Evolutionary conservation across 1,284 basidiomycete species (phyloP).

Genomic region (Quambalaria eucalypti): DNA sequence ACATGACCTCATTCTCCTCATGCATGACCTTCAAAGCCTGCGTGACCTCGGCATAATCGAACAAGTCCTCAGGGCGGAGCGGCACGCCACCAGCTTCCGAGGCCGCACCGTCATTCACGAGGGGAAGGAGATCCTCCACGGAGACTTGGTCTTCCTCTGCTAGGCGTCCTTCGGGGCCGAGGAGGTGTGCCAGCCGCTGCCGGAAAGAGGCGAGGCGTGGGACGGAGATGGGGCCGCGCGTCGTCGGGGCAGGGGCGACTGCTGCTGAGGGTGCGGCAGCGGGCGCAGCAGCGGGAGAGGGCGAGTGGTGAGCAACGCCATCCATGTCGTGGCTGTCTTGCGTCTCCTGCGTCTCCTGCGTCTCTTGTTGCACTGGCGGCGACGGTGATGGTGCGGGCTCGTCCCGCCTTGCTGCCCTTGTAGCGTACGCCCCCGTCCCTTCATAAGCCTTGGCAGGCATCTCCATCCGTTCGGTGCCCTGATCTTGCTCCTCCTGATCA

Average conservation of each 20-base stretch:
- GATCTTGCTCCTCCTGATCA: conserved; percentile 56
- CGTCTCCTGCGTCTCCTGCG: too few species aligned
- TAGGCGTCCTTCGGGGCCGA: conserved; percentile 49
- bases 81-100: too few species aligned
- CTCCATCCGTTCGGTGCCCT: conserved; percentile 55
- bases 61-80: conserved; percentile 61
- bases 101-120: conserved; percentile 74
- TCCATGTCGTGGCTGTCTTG: not conserved
- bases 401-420: conserved; percentile 15
- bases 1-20: conserved; percentile 75
- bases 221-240: conserved; percentile 6
- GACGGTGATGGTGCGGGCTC: not conserved
- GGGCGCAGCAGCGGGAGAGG: not conserved
- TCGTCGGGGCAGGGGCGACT: not conserved
- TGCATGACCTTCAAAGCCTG: conserved; percentile 57
- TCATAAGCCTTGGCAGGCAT: conserved; percentile 5
- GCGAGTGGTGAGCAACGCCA: conserved; percentile 5
- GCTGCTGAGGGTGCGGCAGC: not conserved
- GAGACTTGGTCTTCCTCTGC: conserved; percentile 61
- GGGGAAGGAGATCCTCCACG: conserved; percentile 62
- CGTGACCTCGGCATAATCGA: conserved; percentile 70
- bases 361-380: too few species aligned
- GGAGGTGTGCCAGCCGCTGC: conserved; percentile 59
- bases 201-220: conserved; percentile 23
- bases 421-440: conserved; percentile 26